These are phyloP conservation scores for Epichloe elymi DNA, from an alignment of 2,329 filamentous ascomycete species.

Conservation along the genomic window DNA sequence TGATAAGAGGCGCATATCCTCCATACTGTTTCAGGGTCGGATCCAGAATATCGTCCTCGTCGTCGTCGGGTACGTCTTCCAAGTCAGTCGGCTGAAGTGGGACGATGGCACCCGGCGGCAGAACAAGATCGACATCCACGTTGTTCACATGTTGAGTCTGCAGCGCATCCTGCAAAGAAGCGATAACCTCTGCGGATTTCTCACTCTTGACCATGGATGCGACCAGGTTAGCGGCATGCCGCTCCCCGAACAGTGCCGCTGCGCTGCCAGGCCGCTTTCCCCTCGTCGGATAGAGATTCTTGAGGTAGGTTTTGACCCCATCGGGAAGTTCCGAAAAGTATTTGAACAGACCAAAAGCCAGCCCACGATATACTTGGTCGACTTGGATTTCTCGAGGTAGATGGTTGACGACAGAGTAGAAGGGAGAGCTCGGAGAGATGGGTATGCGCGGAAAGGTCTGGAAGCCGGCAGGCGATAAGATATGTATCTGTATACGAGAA, in stretches of 20 bases:
- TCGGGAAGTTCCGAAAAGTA: conserved; percentile 84
- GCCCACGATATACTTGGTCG: conserved; percentile 79
- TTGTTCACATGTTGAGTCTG: conserved; percentile 73
- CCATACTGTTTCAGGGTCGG: conserved; percentile 59
- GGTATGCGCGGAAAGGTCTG: conserved; percentile 84
- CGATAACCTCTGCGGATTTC: conserved; percentile 58
- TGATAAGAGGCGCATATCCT: conserved; percentile 62
- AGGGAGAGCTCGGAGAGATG: conserved; percentile 80
- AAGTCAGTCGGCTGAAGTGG: conserved; percentile 46
- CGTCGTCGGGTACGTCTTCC: conserved; percentile 45
- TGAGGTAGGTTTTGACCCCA: conserved; percentile 59
- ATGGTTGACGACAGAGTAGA: conserved; percentile 81
- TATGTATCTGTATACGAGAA: conserved; percentile 87
- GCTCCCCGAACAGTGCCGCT: conserved; percentile 68
- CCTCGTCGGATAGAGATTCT: conserved; percentile 40
- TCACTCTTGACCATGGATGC: conserved; percentile 74
- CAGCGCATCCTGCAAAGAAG: conserved; percentile 60
- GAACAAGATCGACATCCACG: conserved; percentile 74
- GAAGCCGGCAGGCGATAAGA: conserved; percentile 80
- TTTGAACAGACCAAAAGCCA: conserved; percentile 86
- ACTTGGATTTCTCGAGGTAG: conserved; percentile 90
- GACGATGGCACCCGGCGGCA: conserved; percentile 67
- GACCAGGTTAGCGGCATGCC: conserved; percentile 85
- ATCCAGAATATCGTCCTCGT: conserved; percentile 54
- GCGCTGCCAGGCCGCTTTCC: conserved; percentile 49